phyloP scores from a whole-genome alignment of 768 basidiomycete species.

The Rhodotorula babjevae region DNA sequence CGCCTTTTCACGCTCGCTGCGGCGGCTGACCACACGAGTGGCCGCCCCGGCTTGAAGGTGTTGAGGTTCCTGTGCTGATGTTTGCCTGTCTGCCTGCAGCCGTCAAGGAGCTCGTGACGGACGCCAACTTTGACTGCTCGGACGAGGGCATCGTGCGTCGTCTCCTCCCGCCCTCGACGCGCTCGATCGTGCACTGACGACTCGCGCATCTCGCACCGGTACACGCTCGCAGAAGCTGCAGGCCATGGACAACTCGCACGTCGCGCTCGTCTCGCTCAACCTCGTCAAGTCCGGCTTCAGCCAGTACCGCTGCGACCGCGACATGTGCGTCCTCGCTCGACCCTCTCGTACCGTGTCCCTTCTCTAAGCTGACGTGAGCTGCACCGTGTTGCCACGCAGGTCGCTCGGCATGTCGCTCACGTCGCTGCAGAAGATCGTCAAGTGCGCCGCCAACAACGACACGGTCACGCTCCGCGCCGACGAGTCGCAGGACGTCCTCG shows the following conservation, averaged over 20 bases:
- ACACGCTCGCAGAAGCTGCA: constrained; percentile 57
- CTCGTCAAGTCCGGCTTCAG: constrained; percentile 75
- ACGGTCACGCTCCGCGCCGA: constrained; percentile 81
- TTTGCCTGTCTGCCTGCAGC: too few species aligned
- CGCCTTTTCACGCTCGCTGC: neutral
- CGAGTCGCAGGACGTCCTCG: constrained; percentile 83
- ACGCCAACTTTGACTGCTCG: constrained; percentile 95
- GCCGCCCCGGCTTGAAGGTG: too few species aligned
- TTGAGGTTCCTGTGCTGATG: too few species aligned
- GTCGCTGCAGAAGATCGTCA: constrained; percentile 88
- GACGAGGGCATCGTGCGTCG: constrained; percentile 70
- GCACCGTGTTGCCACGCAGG: constrained; percentile 5
- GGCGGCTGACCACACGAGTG: too few species aligned
- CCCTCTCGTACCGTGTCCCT: neutral
- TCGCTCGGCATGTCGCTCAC: constrained; percentile 80
- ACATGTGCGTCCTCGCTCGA: constrained; percentile 54
- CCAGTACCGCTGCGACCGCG: constrained; percentile 86
- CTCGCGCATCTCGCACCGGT: too few species aligned
- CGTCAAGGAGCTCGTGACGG: constrained; percentile 93
- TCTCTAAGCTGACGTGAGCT: too few species aligned
- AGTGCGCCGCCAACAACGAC: constrained; percentile 95
- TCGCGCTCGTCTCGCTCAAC: constrained; percentile 87
- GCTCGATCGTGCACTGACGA: neutral
- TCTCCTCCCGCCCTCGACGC: constrained; percentile 45
- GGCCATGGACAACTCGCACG: constrained; percentile 99